Evolutionary conservation across 306 rosid species (phyloP), one percentile per base, ranked within the genome.

Genomic region (Gillenia trifoliata): DNA sequence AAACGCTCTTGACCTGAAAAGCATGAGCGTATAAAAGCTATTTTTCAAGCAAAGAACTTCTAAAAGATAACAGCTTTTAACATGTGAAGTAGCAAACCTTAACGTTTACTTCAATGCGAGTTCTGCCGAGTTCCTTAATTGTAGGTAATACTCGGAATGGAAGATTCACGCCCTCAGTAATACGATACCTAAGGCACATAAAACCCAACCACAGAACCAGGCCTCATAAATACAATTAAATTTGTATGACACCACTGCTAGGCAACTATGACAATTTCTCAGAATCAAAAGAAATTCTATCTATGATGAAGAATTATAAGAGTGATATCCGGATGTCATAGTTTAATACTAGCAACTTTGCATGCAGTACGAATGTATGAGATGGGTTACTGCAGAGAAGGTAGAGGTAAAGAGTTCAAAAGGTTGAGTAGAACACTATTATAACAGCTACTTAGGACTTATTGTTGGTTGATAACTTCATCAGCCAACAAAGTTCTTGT

Each of bases 91-190:
- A 36, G 17, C 86, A 80, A 72, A 90, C 98, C 96, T 93, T 93
- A 61, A 93, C 98, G 79, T 93, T 90, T 62, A 93, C 91, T 93
- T 93, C 98, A 96, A 90, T 89, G 57, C 95, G 87, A 16, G 98
- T 90, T 83, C 98, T 82, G 81, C 98, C 96, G 34, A 90, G 95
- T 74, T 93, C 96, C 90, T 90, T 90, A 71, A 93, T 93, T 62
- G 98, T 90, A 67, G 98, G 98, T 86, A 93, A 81, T 43, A 93
- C 96, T 55, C 92, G 90, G 87, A 93, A 93, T 19, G 98, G 98
- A 83, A 93, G 98, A 89, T 93, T 90, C 77, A 93, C 93, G 38
- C 96, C 96, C 88, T 93, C 98, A 41, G 98, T 93, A 68, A 93
- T 93, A 65, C 96, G 98, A 74, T 93, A 93, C 88, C 98, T 92